Evolutionary conservation across 345 rosid species (phyloP), one percentile per base, ranked within the genome.

Genomic region (Clausena lansium): DNA sequence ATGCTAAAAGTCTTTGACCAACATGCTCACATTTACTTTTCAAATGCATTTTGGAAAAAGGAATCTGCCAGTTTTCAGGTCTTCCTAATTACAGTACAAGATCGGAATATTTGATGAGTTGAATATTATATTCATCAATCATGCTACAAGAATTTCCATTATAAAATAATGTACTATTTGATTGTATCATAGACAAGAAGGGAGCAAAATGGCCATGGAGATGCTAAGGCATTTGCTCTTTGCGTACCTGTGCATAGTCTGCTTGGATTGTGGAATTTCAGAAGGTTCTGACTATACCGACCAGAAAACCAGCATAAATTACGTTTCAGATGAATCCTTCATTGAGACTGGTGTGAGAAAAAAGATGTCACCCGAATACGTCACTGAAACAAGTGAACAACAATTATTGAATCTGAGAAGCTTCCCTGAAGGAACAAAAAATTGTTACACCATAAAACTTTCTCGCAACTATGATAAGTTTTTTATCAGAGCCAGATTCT

Each of bases 371-470:
- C 7, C 76, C 0, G 62, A 33, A 9, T 60, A 30, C 64, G 35
- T 7, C 5, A 41, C 6, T 11, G n/a, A 38, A 30, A 5, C 10
- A 11, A 13, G 47, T 4, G 54, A 52, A 28, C 50, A 19, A 1
- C 80, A 68, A 25, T 67, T 39, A 3, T 2, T 15, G 45, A 67
- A 32, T 2, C 22, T 80, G 1, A 45, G 79, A 36, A 80, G 81
- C 76, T 83, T 83, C n/a, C 82, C 82, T 17, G 67, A 77, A 1
- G 86, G 81, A n/a, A 69, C 0, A 24, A 77, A 50, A 63, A 83
- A 75, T 38, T 83, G 86, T 4, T 83, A 80, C 76, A 70, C 66
- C 5, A 0, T 83, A 2, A n/a, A 32, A 15, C 76, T 66, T 5
- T 2, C 15, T 0, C 36, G 5, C 10, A 11, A 62, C 3, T 36